A percentile compares a stretch with the other conserved stretches of the same genome.
These are phyloP conservation scores for Sordaria brevicollis DNA, from an alignment of 495 filamentous ascomycete genomes.

Conservation along the genomic window DNA sequence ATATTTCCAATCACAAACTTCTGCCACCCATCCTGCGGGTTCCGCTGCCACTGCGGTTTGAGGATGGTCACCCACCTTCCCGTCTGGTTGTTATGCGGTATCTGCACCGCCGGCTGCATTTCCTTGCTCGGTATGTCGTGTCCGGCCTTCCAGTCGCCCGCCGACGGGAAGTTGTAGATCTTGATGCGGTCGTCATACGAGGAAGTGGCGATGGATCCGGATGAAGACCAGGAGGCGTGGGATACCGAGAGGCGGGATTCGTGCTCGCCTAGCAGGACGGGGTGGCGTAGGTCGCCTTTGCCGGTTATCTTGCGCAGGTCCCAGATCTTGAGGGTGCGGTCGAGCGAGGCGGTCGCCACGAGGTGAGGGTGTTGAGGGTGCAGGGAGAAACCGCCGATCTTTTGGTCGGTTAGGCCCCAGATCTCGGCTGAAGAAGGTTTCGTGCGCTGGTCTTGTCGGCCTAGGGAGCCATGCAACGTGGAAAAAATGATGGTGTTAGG, in stretches of 20 bases:
- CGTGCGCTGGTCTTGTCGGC: slow-evolving; percentile 64
- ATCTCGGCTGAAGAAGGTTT: slow-evolving; percentile 44
- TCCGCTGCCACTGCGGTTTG: slow-evolving; percentile 83
- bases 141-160: slow-evolving; percentile 53
- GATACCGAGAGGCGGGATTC: slow-evolving; percentile 74
- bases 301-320: slow-evolving; percentile 72
- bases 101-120: slow-evolving; percentile 56
- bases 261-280: slow-evolving; percentile 70
- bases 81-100: slow-evolving; percentile 93
- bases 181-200: slow-evolving; percentile 95
- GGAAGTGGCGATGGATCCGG: slow-evolving; percentile 77
- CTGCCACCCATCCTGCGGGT: slow-evolving; percentile 64
- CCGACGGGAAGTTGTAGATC: slow-evolving; percentile 66
- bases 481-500: slow-evolving; percentile 78
- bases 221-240: slow-evolving; percentile 76
- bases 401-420: slow-evolving; percentile 79
- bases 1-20: slow-evolving; percentile 93
- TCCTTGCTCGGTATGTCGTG: slow-evolving; percentile 46
- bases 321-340: slow-evolving; percentile 85
- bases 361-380: slow-evolving; percentile 70
- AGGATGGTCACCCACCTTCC: slow-evolving; percentile 69
- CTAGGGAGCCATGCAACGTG: slow-evolving; percentile 69
- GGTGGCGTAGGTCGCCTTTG: slow-evolving; percentile 39
- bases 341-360: slow-evolving; percentile 82
- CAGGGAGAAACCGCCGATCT: slow-evolving; percentile 87